Evolutionary conservation across 169 alveolate species (phyloP).

Genomic region (Ichthyophthirius multifiliis): DNA sequence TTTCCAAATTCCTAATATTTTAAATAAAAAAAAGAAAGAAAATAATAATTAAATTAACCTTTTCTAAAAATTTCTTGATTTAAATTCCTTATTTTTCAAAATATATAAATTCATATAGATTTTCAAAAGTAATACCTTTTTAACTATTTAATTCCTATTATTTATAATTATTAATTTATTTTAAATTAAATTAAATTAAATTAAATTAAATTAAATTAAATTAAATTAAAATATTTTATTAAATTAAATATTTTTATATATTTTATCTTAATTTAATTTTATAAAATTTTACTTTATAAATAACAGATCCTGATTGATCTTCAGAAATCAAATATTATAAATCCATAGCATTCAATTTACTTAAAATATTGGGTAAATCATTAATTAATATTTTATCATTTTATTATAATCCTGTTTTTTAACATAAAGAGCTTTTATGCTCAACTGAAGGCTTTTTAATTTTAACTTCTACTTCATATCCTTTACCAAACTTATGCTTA

Average conservation of each 20-base stretch:
- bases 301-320: slow-evolving; percentile 19
- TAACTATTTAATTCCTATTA: neutral
- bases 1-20: too few species aligned
- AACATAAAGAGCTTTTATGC: neutral
- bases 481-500: slow-evolving; percentile 79
- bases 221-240: too few species aligned
- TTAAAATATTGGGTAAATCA: neutral
- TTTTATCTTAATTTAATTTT: too few species aligned
- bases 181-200: neutral
- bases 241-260: too few species aligned
- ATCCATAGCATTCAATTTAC: neutral
- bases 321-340: neutral
- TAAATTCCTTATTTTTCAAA: slow-evolving; percentile 12
- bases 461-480: slow-evolving; percentile 72
- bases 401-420: neutral
- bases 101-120: slow-evolving; percentile 3
- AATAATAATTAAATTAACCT: too few species aligned
- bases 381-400: neutral
- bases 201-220: too few species aligned
- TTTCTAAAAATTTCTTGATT: slow-evolving; percentile 1
- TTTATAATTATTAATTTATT: neutral
- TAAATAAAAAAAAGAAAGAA: too few species aligned
- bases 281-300: slow-evolving; percentile 13
- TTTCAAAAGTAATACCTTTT: slow-evolving; percentile 7
- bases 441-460: slow-evolving; percentile 14